These are phyloP conservation scores for Danielia reshetovae DNA, from an alignment of 805 yeast species.

Conservation along the genomic window DNA sequence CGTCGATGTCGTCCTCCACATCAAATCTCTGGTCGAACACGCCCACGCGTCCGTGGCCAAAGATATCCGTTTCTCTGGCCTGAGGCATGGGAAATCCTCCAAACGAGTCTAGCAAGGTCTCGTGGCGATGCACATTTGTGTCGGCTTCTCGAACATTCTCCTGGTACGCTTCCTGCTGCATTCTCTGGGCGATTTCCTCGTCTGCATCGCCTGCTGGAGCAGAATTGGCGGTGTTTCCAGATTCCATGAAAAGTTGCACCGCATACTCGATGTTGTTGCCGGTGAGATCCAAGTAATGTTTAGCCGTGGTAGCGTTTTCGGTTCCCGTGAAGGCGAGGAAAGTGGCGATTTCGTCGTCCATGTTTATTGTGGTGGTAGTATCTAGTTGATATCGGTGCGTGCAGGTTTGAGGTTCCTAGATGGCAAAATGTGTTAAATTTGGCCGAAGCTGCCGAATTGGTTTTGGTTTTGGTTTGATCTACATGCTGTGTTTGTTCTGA, in stretches of 20 bases:
- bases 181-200: slow-evolving; percentile 54
- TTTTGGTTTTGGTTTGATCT: too few species aligned
- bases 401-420: too few species aligned
- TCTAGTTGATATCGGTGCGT: too few species aligned
- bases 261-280: slow-evolving; percentile 80
- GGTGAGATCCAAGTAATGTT: slow-evolving; percentile 73
- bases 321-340: slow-evolving; percentile 84
- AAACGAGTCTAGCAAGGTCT: slow-evolving; percentile 58
- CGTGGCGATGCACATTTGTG: slow-evolving; percentile 74
- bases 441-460: too few species aligned
- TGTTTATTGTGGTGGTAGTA: slow-evolving; percentile 10
- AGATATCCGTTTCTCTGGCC: slow-evolving; percentile 38
- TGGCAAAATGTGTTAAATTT: too few species aligned
- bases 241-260: slow-evolving; percentile 74
- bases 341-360: slow-evolving; percentile 56
- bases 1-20: slow-evolving; percentile 28
- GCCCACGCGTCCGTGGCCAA: slow-evolving; percentile 46
- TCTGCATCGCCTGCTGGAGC: slow-evolving; percentile 27
- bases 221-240: slow-evolving; percentile 13
- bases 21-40: slow-evolving; percentile 58
- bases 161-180: slow-evolving; percentile 61
- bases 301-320: slow-evolving; percentile 62
- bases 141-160: slow-evolving; percentile 51
- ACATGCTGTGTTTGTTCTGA: too few species aligned
- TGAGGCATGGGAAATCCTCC: slow-evolving; percentile 9